These are phyloP conservation scores for Aspergillus sp. DNA, from an alignment of 2,329 filamentous ascomycete species.

Conservation along the genomic window DNA sequence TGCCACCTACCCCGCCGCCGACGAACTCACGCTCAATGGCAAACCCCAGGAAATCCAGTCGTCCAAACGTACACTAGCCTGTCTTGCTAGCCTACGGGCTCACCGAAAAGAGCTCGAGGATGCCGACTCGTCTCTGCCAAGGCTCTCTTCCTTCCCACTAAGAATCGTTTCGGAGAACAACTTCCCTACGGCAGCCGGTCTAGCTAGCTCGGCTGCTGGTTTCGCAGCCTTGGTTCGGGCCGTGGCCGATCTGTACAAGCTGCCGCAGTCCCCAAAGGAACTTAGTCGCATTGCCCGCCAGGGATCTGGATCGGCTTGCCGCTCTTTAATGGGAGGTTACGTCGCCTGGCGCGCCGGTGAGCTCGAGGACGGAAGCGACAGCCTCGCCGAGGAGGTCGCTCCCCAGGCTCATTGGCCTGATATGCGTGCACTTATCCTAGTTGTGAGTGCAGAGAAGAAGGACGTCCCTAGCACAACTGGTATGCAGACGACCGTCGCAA, in stretches of 20 bases:
- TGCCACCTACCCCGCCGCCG: conserved; percentile 60
- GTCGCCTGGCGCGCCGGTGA: conserved; percentile 88
- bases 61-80: conserved; percentile 88
- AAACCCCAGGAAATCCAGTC: conserved; percentile 74
- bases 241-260: conserved; percentile 86
- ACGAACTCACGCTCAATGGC: conserved; percentile 83
- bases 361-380: conserved; percentile 77
- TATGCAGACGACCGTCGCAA: conserved; percentile 96
- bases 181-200: conserved; percentile 94
- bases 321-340: conserved; percentile 90
- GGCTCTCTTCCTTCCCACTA: conserved; percentile 73
- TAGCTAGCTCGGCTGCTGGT: conserved; percentile 66
- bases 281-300: conserved; percentile 88
- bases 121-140: conserved; percentile 71
- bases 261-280: conserved; percentile 76
- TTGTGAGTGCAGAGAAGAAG: conserved; percentile 93
- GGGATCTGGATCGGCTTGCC: conserved; percentile 91
- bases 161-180: conserved; percentile 96
- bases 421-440: conserved; percentile 89
- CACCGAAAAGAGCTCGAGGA: conserved; percentile 75
- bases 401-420: conserved; percentile 89
- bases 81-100: conserved; percentile 79
- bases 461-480: conserved; percentile 87
- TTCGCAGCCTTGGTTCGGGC: conserved; percentile 70
- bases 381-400: conserved; percentile 82